phyloP scores from a whole-genome alignment of 441 rosid species.

The Hura crepitans region DNA sequence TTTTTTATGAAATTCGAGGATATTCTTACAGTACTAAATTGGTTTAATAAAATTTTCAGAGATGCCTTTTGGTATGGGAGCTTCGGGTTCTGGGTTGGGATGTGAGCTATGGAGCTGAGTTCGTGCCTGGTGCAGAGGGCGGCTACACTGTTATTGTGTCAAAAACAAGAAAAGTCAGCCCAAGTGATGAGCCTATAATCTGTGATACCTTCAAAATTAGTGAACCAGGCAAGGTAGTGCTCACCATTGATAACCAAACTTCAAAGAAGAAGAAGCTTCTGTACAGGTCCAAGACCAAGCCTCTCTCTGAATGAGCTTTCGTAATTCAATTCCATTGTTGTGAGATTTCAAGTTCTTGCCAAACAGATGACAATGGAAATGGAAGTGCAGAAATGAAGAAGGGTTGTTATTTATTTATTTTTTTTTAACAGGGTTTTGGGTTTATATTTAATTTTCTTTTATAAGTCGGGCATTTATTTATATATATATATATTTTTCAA shows the following conservation, averaged over 20 bases:
- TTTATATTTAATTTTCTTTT: constrained; percentile 27
- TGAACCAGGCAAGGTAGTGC: constrained; percentile 65
- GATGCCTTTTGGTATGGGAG: constrained; percentile 69
- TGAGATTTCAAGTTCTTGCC: constrained; percentile 16
- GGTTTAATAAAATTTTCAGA: constrained; percentile 34
- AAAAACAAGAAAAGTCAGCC: constrained; percentile 55
- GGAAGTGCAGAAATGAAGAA: constrained; percentile 20
- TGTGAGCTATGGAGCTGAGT: constrained; percentile 74
- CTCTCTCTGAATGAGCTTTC: constrained; percentile 38
- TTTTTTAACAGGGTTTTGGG: constrained; percentile 7
- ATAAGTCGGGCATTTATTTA: constrained; percentile 33
- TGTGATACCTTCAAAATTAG: constrained; percentile 53
- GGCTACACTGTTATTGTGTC: constrained; percentile 67
- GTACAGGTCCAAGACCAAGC: constrained; percentile 70
- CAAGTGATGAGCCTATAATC: constrained; percentile 61
- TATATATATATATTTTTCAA: constrained; percentile 27
- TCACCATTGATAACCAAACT: constrained; percentile 71
- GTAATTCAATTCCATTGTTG: constrained; percentile 1
- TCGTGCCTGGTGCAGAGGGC: constrained; percentile 56
- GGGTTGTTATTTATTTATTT: constrained; percentile 1
- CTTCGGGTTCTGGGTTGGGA: constrained; percentile 75
- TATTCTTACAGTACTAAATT: neutral
- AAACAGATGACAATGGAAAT: constrained; percentile 19
- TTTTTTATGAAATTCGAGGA: neutral
- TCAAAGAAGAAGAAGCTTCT: constrained; percentile 83